These are phyloP conservation scores for Chamaecrista fasciculata DNA, from an alignment of 306 rosid genomes.

Conservation along the genomic window DNA sequence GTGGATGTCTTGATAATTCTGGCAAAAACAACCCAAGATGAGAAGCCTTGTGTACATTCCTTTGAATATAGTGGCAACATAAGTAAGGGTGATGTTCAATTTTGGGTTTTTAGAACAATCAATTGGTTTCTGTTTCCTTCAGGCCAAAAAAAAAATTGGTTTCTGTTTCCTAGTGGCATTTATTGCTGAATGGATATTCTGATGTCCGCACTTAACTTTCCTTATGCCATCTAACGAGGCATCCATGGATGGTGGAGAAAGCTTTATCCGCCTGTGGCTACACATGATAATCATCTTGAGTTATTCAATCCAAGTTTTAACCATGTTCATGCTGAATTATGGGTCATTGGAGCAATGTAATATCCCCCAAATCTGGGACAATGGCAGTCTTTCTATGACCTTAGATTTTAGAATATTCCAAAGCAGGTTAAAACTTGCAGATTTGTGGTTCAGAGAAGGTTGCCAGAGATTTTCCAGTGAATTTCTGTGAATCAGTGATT, in stretches of 20 bases:
- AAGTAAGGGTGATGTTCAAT: not conserved
- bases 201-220: not conserved
- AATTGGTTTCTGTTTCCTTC: not conserved
- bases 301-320: conserved; percentile 9
- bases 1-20: conserved; percentile 21
- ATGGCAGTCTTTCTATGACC: not conserved
- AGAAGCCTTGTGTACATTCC: conserved; percentile 9
- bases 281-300: not conserved
- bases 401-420: not conserved
- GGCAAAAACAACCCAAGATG: conserved; percentile 1
- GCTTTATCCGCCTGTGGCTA: not conserved
- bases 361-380: not conserved
- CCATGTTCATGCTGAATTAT: conserved; percentile 1
- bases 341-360: not conserved
- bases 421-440: not conserved
- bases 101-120: conserved; percentile 15
- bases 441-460: conserved; percentile 3
- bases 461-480: not conserved
- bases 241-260: not conserved
- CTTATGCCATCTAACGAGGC: not conserved
- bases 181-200: not conserved
- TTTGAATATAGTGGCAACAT: not conserved
- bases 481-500: conserved; percentile 8
- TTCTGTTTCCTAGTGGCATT: no score
- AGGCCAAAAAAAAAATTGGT: no score